Evolutionary conservation across 1,284 basidiomycete species (phyloP), one percentile per base, ranked within the genome.

Genomic region (Phellopilus nigrolimitatus): DNA sequence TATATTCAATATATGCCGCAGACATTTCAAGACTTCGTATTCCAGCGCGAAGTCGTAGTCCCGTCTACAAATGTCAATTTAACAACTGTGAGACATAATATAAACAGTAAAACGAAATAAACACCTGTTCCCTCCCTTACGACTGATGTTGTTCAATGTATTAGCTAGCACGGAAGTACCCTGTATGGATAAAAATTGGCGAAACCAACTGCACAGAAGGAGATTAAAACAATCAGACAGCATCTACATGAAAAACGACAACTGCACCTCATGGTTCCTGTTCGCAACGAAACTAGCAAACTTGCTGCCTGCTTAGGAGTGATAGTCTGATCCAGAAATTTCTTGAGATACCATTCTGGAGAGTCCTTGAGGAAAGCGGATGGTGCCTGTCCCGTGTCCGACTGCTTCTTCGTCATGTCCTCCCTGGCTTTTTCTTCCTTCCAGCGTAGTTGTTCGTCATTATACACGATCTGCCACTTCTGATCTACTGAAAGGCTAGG

Each of bases 381-480:
- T 12, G 75, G 63, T 17, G 54, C 61, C 56, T 78, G 78, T 12
- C 81, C 81, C 3, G 72, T 62, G 52, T 85, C 81, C 17, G 66
- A 68, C 59, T 82, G 79, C 62, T 74, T 82, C 60, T 74, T 78
- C 34, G 73, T 72, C 61, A 78, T 75, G 58, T 84, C 79, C 58
- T 80, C 78, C 57, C 76, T 72, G 45, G 68, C 72, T 59, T 74
- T 78, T 59, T 82, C 82, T 46, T 87, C 82, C 60, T 81, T 84
- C 82, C 85, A 92, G 37, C 88, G 80, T 52, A 88, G 76, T 50
- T 88, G 84, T 61, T 88, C 86, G 60, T 91, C 88, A 58, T 84
- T 91, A 65, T 88, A 82, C 8, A 98, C 88, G 62, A 98, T 82
- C 56, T 78, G 76, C 95, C 95, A 98, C 68, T 97, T 98, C 65